These are phyloP conservation scores for Torulaspora microellipsoides DNA, from an alignment of 805 yeast genomes.

Conservation along the genomic window DNA sequence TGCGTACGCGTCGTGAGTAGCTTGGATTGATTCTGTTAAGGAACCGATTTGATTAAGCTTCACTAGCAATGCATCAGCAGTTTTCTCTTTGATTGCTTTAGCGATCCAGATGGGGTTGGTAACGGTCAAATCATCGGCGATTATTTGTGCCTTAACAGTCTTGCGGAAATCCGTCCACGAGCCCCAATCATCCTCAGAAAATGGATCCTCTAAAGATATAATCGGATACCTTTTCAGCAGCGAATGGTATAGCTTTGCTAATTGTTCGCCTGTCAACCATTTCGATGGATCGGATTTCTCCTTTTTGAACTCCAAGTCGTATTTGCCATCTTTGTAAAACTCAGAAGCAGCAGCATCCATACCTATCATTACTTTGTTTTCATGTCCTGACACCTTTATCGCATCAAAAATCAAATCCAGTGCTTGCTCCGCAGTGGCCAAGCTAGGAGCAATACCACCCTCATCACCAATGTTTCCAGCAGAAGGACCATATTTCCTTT, in stretches of 20 bases:
- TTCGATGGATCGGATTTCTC: conserved; percentile 71
- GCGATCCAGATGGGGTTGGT: conserved; percentile 85
- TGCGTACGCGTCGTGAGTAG: conserved; percentile 80
- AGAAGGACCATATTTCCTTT: conserved; percentile 82
- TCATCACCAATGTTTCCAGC: conserved; percentile 98
- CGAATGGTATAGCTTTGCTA: conserved; percentile 66
- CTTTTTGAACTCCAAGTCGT: conserved; percentile 92
- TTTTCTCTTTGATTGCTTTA: conserved; percentile 86
- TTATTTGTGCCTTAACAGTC: conserved; percentile 67
- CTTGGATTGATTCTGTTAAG: conserved; percentile 81
- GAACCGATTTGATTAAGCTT: conserved; percentile 96
- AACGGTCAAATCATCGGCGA: conserved; percentile 91
- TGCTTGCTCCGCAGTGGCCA: conserved; percentile 85
- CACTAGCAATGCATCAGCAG: conserved; percentile 79
- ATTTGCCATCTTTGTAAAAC: conserved; percentile 82
- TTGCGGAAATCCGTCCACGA: conserved; percentile 78
- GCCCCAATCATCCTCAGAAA: conserved; percentile 96
- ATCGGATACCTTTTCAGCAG: conserved; percentile 81
- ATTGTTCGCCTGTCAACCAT: conserved; percentile 75
- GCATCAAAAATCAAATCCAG: conserved; percentile 78
- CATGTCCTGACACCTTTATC: conserved; percentile 81
- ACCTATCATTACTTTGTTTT: conserved; percentile 77
- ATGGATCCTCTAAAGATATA: conserved; percentile 91
- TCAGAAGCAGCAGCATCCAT: conserved; percentile 90
- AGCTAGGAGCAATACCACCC: conserved; percentile 97